Evolutionary conservation across 2,329 filamentous ascomycete species (phyloP).

Genomic region (Botrytis tulipae): DNA sequence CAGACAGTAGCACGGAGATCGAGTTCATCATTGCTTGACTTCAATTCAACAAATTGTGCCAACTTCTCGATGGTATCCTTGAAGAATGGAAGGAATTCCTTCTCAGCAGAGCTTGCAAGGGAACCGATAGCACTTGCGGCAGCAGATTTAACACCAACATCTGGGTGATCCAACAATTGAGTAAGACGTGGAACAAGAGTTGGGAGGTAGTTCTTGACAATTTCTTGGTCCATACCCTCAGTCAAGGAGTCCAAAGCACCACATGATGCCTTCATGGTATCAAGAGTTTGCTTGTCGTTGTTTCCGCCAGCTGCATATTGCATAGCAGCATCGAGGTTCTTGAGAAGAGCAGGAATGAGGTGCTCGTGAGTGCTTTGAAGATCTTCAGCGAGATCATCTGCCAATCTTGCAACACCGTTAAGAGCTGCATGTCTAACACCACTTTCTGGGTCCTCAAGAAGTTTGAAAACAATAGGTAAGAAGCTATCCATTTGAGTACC

Average conservation of each 20-base stretch:
- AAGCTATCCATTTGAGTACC: slow-evolving; percentile 86
- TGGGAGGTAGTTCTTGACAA: slow-evolving; percentile 77
- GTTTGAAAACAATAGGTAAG: slow-evolving; percentile 77
- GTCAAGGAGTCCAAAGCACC: slow-evolving; percentile 89
- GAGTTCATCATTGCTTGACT: slow-evolving; percentile 85
- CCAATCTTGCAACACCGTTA: slow-evolving; percentile 82
- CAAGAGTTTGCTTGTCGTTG: slow-evolving; percentile 70
- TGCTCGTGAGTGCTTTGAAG: slow-evolving; percentile 80
- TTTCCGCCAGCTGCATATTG: slow-evolving; percentile 48
- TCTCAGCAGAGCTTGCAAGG: slow-evolving; percentile 80
- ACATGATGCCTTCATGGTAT: slow-evolving; percentile 86
- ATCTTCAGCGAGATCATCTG: slow-evolving; percentile 90
- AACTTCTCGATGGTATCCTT: slow-evolving; percentile 87
- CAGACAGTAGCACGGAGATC: slow-evolving; percentile 86
- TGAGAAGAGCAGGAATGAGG: slow-evolving; percentile 79
- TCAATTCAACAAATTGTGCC: slow-evolving; percentile 78
- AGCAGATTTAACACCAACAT: slow-evolving; percentile 85
- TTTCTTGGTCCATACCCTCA: slow-evolving; percentile 76
- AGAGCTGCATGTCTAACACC: slow-evolving; percentile 85
- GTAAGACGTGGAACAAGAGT: slow-evolving; percentile 84
- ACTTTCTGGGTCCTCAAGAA: slow-evolving; percentile 80
- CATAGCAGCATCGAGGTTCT: slow-evolving; percentile 80
- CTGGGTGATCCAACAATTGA: slow-evolving; percentile 76
- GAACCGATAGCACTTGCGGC: slow-evolving; percentile 88
- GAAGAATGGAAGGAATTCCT: slow-evolving; percentile 88